Evolutionary conservation across 2,329 filamentous ascomycete species (phyloP).

Genomic region (Myriosclerotinia curreyana): DNA sequence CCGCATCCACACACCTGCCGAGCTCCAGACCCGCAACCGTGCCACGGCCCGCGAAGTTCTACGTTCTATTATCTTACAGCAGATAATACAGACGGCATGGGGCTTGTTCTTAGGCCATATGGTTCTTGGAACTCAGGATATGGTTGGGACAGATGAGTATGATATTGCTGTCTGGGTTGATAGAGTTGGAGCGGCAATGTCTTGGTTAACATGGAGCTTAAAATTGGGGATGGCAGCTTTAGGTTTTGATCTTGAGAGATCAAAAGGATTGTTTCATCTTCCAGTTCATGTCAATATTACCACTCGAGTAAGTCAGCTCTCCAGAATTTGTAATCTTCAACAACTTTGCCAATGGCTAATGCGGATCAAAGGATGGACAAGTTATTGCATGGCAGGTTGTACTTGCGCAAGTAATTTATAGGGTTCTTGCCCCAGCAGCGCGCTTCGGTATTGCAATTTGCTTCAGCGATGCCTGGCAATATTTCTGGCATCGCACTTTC

Average conservation of each 20-base stretch:
- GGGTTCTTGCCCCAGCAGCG: constrained; percentile 65
- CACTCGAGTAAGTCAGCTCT: neutral
- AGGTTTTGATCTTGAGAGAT: constrained; percentile 1
- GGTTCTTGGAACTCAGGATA: constrained; percentile 15
- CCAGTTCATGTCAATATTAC: constrained; percentile 3
- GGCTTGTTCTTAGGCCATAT: neutral
- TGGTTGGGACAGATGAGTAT: constrained; percentile 10
- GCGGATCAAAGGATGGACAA: constrained; percentile 2
- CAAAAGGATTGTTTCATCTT: constrained; percentile 4
- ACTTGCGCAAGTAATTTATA: constrained; percentile 45
- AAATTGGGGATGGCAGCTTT: neutral
- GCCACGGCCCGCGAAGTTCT: constrained; percentile 70
- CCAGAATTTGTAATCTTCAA: neutral
- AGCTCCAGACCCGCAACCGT: constrained; percentile 81
- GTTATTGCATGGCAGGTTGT: neutral
- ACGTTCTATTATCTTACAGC: neutral
- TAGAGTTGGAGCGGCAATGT: neutral
- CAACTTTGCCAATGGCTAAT: neutral
- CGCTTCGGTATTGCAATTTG: constrained; percentile 72
- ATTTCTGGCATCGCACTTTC: constrained; percentile 91
- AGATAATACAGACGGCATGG: constrained; percentile 1
- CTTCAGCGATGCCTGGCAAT: constrained; percentile 90
- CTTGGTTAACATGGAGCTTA: constrained; percentile 8
- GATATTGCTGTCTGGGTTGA: constrained; percentile 4
- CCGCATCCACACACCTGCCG: constrained; percentile 72